Percentiles rank a stretch among this genome's conserved stretches.
Evolutionary conservation across 768 basidiomycete species (phyloP).

Genomic region (Filobasidium floriforme): DNA sequence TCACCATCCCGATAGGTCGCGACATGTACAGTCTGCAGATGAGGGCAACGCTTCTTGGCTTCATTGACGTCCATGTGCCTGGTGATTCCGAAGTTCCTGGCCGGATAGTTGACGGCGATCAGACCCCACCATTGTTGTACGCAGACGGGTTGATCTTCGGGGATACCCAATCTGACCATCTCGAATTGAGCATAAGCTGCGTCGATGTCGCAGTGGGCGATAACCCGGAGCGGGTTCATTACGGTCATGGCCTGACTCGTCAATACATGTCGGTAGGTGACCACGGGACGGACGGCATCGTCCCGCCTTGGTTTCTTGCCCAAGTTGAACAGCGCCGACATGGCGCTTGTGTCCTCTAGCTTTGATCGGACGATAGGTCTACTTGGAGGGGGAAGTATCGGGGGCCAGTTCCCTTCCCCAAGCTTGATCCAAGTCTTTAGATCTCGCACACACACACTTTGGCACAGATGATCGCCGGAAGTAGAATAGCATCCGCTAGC

Average conservation of each 20-base stretch:
- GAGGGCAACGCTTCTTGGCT: conserved; percentile 75
- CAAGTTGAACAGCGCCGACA: not conserved
- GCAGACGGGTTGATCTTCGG: conserved; percentile 38
- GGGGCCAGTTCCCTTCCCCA: too few species aligned
- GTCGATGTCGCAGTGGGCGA: conserved; percentile 77
- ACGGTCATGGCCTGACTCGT: not conserved
- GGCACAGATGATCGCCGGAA: too few species aligned
- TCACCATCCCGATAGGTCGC: conserved; percentile 62
- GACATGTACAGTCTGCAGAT: conserved; percentile 78
- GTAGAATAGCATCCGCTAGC: not conserved
- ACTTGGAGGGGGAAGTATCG: too few species aligned
- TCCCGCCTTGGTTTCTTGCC: not conserved
- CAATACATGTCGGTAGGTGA: conserved; percentile 1
- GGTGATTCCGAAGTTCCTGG: conserved; percentile 86
- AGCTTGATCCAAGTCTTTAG: too few species aligned
- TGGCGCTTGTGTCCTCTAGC: not conserved
- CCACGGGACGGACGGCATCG: not conserved
- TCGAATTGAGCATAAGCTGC: conserved; percentile 63
- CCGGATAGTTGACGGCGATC: conserved; percentile 94
- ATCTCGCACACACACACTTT: too few species aligned
- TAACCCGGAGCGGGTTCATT: conserved; percentile 60
- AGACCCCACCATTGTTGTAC: conserved; percentile 46
- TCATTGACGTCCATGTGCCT: conserved; percentile 47
- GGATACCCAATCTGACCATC: conserved; percentile 65
- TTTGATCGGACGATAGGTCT: not conserved